phyloP scores from a whole-genome alignment of 2,329 filamentous ascomycete species.

The Aspergillus sojae region DNA sequence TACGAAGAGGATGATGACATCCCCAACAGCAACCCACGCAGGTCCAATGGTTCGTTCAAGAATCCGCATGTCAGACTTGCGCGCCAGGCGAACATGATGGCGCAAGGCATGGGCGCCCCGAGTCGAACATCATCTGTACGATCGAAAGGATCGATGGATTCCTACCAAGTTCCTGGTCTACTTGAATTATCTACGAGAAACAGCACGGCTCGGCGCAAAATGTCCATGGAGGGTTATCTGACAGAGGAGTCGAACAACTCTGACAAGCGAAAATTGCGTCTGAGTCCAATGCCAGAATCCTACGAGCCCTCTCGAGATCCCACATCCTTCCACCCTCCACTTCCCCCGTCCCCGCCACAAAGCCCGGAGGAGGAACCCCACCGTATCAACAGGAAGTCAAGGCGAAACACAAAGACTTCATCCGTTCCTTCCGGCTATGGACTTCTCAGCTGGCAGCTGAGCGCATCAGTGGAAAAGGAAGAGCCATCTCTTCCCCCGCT shows the following conservation, averaged over 20 bases:
- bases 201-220: slow-evolving; percentile 21
- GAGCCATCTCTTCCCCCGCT: slow-evolving; percentile 57
- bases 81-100: slow-evolving; percentile 10
- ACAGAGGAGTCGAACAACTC: slow-evolving; percentile 25
- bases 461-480: slow-evolving; percentile 29
- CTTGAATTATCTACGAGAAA: slow-evolving; percentile 33
- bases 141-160: slow-evolving; percentile 32
- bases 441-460: slow-evolving; percentile 36
- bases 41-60: slow-evolving; percentile 15
- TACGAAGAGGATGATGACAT: slow-evolving; percentile 22
- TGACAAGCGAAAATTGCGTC: slow-evolving; percentile 31
- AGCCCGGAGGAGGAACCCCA: slow-evolving; percentile 35
- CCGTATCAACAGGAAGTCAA: slow-evolving; percentile 21
- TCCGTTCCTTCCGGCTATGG: slow-evolving; percentile 39
- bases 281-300: slow-evolving; percentile 33
- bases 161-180: slow-evolving; percentile 29
- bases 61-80: slow-evolving; percentile 7
- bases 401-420: slow-evolving; percentile 27
- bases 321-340: slow-evolving; percentile 23
- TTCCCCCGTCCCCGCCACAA: slow-evolving; percentile 38
- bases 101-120: slow-evolving; percentile 23
- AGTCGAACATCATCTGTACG: slow-evolving; percentile 36
- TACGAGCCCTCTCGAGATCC: slow-evolving; percentile 33
- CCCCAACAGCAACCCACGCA: not conserved
- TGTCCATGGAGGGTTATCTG: slow-evolving; percentile 23